A percentile compares a stretch with the other conserved stretches of the same genome.
phyloP scores from a whole-genome alignment of 192 early-diverging fungal genomes.

The Coemansia reversa region DNA sequence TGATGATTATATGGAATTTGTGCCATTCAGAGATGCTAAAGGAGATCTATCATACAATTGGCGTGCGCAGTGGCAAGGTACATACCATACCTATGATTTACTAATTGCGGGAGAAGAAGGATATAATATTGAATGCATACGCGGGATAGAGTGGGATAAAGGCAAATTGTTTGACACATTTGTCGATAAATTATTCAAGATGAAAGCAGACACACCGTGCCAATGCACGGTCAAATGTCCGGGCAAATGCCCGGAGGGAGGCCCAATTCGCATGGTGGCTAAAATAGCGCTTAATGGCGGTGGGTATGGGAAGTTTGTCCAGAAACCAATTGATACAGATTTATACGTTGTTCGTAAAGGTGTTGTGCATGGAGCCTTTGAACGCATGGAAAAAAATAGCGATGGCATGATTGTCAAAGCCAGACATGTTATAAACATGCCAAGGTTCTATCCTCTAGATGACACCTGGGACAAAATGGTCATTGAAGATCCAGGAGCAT shows the following conservation, averaged over 20 bases:
- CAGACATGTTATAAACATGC: conserved; percentile 3
- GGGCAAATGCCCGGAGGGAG: background rate
- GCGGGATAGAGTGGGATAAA: conserved; percentile 1
- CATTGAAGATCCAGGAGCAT: conserved; percentile 3
- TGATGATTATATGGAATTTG: too few relatives aligned
- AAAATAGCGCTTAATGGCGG: conserved; percentile 1
- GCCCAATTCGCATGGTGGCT: background rate
- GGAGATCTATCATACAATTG: background rate
- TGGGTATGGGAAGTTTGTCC: conserved; percentile 3
- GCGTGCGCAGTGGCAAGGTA: background rate
- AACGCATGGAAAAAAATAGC: conserved; percentile 6
- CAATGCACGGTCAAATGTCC: conserved; percentile 3
- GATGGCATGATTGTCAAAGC: conserved; percentile 2
- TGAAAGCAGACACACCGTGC: background rate
- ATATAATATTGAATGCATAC: conserved; percentile 2
- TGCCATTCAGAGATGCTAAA: too few relatives aligned
- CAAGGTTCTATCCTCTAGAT: conserved; percentile 4
- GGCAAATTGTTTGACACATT: background rate
- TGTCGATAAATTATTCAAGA: conserved; percentile 4
- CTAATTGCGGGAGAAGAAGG: background rate
- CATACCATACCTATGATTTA: conserved; percentile 5
- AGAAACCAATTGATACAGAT: conserved; percentile 1
- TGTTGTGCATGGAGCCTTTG: conserved; percentile 1
- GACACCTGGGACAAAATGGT: conserved; percentile 2
- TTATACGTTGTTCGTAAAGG: background rate